phyloP scores from a whole-genome alignment of 495 filamentous ascomycete species.

The Astrothelium subdiscretum region DNA sequence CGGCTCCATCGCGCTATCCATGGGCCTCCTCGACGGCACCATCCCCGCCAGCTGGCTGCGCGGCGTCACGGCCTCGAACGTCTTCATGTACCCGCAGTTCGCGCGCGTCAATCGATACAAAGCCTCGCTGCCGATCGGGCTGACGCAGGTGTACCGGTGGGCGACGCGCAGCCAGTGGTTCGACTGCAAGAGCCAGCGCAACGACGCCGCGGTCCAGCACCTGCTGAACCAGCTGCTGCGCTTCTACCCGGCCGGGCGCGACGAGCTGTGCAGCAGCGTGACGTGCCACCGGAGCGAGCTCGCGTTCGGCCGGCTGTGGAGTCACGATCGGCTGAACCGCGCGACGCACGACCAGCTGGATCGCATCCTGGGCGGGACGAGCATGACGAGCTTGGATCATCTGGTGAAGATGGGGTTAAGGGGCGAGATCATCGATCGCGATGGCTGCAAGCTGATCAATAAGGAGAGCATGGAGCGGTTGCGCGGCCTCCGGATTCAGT shows the following conservation, averaged over 20 bases:
- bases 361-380: constrained; percentile 50
- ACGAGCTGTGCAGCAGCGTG: constrained; percentile 51
- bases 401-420: constrained; percentile 45
- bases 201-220: constrained; percentile 41
- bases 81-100: constrained; percentile 56
- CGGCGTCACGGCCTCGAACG: constrained; percentile 51
- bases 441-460: constrained; percentile 31
- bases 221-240: constrained; percentile 45
- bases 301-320: constrained; percentile 50
- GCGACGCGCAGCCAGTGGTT: constrained; percentile 42
- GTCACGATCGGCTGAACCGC: constrained; percentile 51
- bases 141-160: constrained; percentile 36
- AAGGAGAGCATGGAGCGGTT: constrained; percentile 39
- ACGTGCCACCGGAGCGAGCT: constrained; percentile 49
- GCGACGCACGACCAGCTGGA: constrained; percentile 51
- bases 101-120: constrained; percentile 47
- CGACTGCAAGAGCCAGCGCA: constrained; percentile 33
- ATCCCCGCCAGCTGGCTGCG: constrained; percentile 46
- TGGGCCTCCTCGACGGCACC: constrained; percentile 53
- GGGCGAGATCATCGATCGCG: constrained; percentile 42
- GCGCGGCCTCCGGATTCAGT: constrained; percentile 42
- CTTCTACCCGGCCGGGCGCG: constrained; percentile 44
- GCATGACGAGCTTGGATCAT: constrained; percentile 45
- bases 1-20: constrained; percentile 47
- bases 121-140: constrained; percentile 36